A percentile compares a stretch with the other conserved stretches of the same genome.
phyloP scores from a whole-genome alignment of 371 early-diverging fungal species.

The Nematocida sp. region DNA sequence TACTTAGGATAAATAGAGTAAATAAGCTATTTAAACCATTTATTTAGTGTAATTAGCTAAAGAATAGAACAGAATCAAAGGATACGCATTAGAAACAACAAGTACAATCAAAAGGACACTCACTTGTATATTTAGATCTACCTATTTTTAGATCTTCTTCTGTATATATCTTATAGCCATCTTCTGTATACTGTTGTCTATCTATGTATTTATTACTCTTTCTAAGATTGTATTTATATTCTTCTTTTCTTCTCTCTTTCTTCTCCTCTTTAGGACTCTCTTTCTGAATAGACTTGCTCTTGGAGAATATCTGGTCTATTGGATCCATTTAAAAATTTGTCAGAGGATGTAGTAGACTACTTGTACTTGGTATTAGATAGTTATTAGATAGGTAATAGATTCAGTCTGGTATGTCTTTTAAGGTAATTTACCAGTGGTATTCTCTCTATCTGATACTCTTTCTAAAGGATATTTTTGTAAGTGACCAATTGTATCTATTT shows the following conservation, averaged over 20 bases:
- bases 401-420: too few relatives aligned
- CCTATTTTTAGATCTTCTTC: slow-evolving; percentile 42
- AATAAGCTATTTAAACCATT: too few relatives aligned
- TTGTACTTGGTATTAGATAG: too few relatives aligned
- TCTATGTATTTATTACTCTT: neutral
- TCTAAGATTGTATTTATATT: neutral
- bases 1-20: too few relatives aligned
- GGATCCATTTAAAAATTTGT: slow-evolving; percentile 9
- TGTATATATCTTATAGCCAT: slow-evolving; percentile 40
- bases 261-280: neutral
- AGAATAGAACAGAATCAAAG: too few relatives aligned
- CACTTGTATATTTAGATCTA: neutral
- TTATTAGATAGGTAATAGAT: too few relatives aligned
- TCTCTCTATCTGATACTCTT: too few relatives aligned
- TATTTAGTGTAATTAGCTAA: too few relatives aligned
- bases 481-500: too few relatives aligned
- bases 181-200: neutral
- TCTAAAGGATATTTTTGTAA: too few relatives aligned
- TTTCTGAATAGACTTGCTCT: neutral
- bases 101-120: slow-evolving; percentile 42
- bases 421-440: too few relatives aligned
- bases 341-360: neutral
- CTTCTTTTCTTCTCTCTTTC: neutral
- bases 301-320: slow-evolving; percentile 18
- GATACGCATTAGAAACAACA: slow-evolving; percentile 50